Evolutionary conservation across 192 early-diverging fungal genomes (phyloP).

Genomic region (Chytriomyces sp.): DNA sequence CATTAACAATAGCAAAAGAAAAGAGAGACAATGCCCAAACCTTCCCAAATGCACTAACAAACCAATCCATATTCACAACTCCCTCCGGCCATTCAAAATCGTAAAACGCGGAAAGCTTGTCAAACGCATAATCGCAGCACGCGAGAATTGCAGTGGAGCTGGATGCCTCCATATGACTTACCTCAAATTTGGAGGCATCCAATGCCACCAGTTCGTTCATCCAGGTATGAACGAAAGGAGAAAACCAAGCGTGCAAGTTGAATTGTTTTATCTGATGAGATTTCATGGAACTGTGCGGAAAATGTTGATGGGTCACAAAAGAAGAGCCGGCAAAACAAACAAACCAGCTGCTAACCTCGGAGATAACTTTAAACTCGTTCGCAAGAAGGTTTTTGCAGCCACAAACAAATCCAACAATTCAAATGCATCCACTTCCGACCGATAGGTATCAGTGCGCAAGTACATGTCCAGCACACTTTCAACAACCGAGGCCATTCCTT

Average conservation of each 20-base stretch:
- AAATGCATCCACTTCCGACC: not conserved
- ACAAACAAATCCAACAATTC: not conserved
- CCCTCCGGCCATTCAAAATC: not conserved
- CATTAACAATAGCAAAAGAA: too few species aligned
- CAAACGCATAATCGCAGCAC: not conserved
- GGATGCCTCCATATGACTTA: not conserved
- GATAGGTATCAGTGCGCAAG: not conserved
- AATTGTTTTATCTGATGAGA: not conserved
- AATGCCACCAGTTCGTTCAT: not conserved
- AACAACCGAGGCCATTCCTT: not conserved
- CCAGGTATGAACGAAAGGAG: not conserved
- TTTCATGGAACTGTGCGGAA: not conserved
- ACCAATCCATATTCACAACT: not conserved
- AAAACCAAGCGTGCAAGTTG: not conserved
- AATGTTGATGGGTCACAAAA: not conserved
- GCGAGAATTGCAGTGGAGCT: not conserved
- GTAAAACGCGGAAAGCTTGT: not conserved
- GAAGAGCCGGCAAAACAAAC: not conserved
- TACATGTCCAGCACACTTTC: not conserved
- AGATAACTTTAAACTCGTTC: not conserved
- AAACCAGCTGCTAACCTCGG: not conserved
- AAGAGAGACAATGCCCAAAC: not conserved
- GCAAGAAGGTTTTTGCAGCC: not conserved
- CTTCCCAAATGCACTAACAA: not conserved
- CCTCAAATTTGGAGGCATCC: not conserved